Percentiles rank a stretch among this genome's conserved stretches.
Evolutionary conservation across 2,329 filamentous ascomycete genomes (phyloP).

Genomic region (Zymoseptoria crescenta): DNA sequence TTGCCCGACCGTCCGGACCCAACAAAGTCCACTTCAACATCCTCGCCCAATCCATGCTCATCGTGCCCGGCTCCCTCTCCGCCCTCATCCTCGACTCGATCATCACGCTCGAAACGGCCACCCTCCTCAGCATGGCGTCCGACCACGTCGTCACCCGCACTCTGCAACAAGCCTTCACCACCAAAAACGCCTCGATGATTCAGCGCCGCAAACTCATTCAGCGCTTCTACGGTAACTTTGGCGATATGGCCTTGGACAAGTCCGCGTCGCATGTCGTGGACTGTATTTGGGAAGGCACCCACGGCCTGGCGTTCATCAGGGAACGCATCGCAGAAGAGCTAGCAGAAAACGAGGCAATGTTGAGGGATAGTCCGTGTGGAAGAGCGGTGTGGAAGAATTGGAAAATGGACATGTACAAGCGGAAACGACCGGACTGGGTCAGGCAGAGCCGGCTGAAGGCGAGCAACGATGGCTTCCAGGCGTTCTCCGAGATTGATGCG

Average conservation of each 20-base stretch:
- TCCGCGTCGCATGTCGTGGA: constrained; percentile 62
- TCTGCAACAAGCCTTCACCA: constrained; percentile 55
- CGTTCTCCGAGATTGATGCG: constrained; percentile 40
- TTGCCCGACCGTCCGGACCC: constrained; percentile 18
- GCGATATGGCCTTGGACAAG: constrained; percentile 52
- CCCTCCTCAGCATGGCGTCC: constrained; percentile 55
- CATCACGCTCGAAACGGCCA: constrained; percentile 43
- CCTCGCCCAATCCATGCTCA: constrained; percentile 70
- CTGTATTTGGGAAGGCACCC: constrained; percentile 56
- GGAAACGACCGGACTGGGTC: constrained; percentile 56
- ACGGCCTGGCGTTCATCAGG: constrained; percentile 57
- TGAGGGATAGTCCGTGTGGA: constrained; percentile 59
- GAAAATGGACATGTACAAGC: constrained; percentile 64
- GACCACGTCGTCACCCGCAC: constrained; percentile 53
- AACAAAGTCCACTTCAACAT: constrained; percentile 64
- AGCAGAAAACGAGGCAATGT: constrained; percentile 47
- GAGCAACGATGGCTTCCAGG: constrained; percentile 44
- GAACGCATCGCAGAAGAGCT: constrained; percentile 61
- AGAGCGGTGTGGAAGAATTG: constrained; percentile 66
- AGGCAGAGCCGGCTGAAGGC: constrained; percentile 48
- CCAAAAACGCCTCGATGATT: constrained; percentile 46
- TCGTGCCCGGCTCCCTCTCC: constrained; percentile 60
- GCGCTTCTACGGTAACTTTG: constrained; percentile 54
- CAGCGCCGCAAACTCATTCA: constrained; percentile 57
- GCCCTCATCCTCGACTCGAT: constrained; percentile 60